Conservation (phyloP, 805 yeast genomes). For the Ogataea thermomethanolica region DNA sequence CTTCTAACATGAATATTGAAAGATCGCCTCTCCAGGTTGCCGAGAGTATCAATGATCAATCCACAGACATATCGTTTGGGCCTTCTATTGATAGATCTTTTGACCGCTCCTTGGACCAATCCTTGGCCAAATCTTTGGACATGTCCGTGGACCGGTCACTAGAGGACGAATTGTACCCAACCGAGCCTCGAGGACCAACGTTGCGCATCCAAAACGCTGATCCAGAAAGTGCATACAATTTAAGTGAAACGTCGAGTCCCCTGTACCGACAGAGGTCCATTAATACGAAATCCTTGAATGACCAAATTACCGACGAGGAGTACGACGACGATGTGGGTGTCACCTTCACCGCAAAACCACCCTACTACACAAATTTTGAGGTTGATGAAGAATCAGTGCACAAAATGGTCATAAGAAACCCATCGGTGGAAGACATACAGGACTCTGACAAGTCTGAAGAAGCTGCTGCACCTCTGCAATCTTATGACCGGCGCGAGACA, state of each 20-base stretch:
- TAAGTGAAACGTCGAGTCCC: conserved; percentile 9
- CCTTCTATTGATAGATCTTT: too few species aligned
- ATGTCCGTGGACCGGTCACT: conserved; percentile 4
- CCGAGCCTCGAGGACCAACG: conserved; percentile 6
- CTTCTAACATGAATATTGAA: background rate
- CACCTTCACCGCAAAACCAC: conserved; percentile 35
- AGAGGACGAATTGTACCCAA: conserved; percentile 16
- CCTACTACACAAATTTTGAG: conserved; percentile 29
- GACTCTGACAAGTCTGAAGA: too few species aligned
- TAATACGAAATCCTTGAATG: conserved; percentile 6
- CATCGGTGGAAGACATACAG: conserved; percentile 12
- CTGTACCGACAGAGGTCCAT: conserved; percentile 14
- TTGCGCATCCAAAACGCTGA: conserved; percentile 2
- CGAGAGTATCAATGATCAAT: too few species aligned
- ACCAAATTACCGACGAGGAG: conserved; percentile 7
- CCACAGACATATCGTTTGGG: too few species aligned
- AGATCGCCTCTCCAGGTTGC: too few species aligned
- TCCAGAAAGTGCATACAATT: background rate
- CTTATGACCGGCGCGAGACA: conserved; percentile 40
- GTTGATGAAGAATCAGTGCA: conserved; percentile 13
- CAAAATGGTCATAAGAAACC: conserved; percentile 26
- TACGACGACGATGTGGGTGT: conserved; percentile 27
- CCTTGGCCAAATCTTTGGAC: background rate
- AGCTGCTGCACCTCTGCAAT: background rate
- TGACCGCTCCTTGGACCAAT: too few species aligned